Evolutionary conservation across 2,329 filamentous ascomycete species (phyloP), one percentile per base, ranked within the genome.

Genomic region (Amauroascus verrucosus): DNA sequence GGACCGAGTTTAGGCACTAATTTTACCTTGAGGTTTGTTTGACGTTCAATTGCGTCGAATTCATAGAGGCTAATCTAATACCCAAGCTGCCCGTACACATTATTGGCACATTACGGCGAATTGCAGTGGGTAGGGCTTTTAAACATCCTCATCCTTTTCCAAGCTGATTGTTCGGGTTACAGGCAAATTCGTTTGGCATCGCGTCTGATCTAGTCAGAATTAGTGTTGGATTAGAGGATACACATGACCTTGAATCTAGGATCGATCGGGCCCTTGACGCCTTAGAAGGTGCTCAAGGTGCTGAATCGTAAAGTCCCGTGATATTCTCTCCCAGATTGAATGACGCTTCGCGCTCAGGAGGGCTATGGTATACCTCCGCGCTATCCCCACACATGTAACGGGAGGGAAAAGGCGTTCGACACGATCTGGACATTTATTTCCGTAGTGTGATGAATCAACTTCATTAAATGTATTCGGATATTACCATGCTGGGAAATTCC

Each of bases 1-100:
- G 93, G 93, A 0, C 93, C 93, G 0, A 96, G 89, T 69, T 74
- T 98, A 48, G 93, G 93, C 1, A 97, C 93, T 0, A 98, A 98
- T 69, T 98, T 98, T 67, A 97, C 93, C 0, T 75, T 98, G 35
- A 85, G 73, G 75, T 77, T 55, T 59, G 64, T 60, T 50, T 26
- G 20, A 43, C 41, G 43, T 45, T 33, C 7, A 20, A 41, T n/a
- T 35, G 26, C n/a, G 8, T 9, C 22, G 37, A 5, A 13, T 5
- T 20, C 13, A 20, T 41, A 13, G 16, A 44, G 11, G 33, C 33
- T 41, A 41, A 41, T 20, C 6, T 28, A 48, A 40, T 22, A 35
- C 28, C 7, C 18, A 51, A 78, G 85, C 54, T 95, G 85, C 47
- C 93, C 93, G 0, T 98, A 95, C 67, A 88, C 93, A 20, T 74